Percentiles rank a stretch among this genome's conserved stretches.
Conservation (phyloP, 495 filamentous ascomycete species). For the Penicillium ucsense region DNA sequence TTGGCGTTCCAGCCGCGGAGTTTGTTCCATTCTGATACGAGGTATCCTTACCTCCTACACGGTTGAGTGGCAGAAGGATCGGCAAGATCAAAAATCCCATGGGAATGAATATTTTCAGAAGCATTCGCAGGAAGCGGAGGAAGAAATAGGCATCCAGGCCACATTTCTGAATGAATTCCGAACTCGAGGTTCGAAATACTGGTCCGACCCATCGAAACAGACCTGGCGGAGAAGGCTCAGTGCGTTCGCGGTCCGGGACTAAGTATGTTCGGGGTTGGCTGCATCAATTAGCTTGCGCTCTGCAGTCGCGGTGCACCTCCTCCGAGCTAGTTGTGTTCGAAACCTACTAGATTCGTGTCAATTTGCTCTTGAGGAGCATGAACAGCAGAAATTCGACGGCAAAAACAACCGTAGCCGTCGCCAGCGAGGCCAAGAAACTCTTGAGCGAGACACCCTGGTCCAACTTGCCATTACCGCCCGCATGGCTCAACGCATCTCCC, state of each 20-base stretch:
- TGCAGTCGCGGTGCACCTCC: too few relatives aligned
- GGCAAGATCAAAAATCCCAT: constrained; percentile 72
- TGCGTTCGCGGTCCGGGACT: constrained; percentile 79
- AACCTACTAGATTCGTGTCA: constrained; percentile 77
- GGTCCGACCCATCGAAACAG: constrained; percentile 59
- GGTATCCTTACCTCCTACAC: constrained; percentile 56
- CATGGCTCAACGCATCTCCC: constrained; percentile 27
- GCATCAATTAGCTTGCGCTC: too few relatives aligned
- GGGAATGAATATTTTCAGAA: constrained; percentile 85
- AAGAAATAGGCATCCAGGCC: constrained; percentile 98
- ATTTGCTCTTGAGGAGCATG: constrained; percentile 62
- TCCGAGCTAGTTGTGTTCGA: background rate
- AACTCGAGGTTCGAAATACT: constrained; percentile 67
- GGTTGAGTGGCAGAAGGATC: constrained; percentile 78
- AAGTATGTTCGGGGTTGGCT: constrained; percentile 85
- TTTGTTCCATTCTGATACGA: constrained; percentile 35
- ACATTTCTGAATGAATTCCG: constrained; percentile 91
- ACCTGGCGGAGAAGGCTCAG: constrained; percentile 57
- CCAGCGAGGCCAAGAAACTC: constrained; percentile 69
- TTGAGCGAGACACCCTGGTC: constrained; percentile 37
- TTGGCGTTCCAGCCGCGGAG: background rate
- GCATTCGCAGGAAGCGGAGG: constrained; percentile 85
- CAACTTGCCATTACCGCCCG: constrained; percentile 32
- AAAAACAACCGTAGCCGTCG: constrained; percentile 62
- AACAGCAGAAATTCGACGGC: constrained; percentile 70